Evolutionary conservation across 2,329 filamentous ascomycete genomes (phyloP).

Genomic region (Daldinia eschscholtzii): DNA sequence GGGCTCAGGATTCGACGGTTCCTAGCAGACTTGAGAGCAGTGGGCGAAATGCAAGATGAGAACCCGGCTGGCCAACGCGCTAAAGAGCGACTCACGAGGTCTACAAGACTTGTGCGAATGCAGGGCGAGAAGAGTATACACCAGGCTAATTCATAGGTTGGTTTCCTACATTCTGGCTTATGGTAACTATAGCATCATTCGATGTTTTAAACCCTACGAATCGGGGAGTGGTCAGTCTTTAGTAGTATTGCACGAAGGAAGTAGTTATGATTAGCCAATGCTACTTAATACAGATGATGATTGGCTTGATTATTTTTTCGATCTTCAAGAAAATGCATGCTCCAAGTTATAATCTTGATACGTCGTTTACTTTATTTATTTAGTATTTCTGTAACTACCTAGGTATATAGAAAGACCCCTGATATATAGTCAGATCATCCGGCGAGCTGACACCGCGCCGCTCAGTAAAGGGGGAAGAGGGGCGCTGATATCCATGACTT

Average conservation of each 20-base stretch:
- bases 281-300: conserved; percentile 7
- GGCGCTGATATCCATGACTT: neutral
- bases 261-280: conserved; percentile 5
- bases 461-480: neutral
- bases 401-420: neutral
- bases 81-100: conserved; percentile 33
- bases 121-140: conserved; percentile 22
- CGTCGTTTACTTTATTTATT: neutral
- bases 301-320: neutral
- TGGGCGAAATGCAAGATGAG: conserved; percentile 60
- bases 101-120: conserved; percentile 23
- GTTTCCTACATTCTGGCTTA: neutral
- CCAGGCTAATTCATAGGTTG: neutral
- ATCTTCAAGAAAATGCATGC: neutral
- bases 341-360: neutral
- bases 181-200: neutral
- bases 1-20: conserved; percentile 67
- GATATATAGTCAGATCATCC: neutral
- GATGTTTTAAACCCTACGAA: neutral
- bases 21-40: conserved; percentile 65
- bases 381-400: no score
- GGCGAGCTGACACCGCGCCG: neutral
- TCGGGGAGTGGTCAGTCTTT: neutral
- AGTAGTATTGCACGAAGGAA: conserved; percentile 2
- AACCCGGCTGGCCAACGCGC: conserved; percentile 42